Conservation (phyloP, 129 eudicot genomes). For the Tagetes patula region DNA sequence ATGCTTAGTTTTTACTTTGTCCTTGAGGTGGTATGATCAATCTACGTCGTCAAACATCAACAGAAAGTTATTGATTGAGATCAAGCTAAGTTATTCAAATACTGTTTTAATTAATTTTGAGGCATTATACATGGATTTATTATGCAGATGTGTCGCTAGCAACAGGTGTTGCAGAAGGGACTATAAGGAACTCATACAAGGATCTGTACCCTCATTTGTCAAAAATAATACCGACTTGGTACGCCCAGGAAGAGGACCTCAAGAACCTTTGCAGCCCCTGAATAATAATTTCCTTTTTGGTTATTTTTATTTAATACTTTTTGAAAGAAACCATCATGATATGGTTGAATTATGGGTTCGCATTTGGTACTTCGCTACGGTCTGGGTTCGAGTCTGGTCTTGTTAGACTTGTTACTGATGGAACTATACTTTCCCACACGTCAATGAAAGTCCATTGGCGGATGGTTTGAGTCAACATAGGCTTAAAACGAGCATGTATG, state of each 20-base stretch:
- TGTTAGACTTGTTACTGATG: background rate
- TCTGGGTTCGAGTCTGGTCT: background rate
- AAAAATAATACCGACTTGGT: constrained; percentile 69
- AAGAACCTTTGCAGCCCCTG: constrained; percentile 49
- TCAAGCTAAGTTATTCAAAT: background rate
- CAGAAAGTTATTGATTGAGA: background rate
- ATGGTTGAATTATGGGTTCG: background rate
- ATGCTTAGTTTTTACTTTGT: background rate
- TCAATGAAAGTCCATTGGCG: background rate
- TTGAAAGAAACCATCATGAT: background rate
- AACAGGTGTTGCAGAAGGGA: constrained; percentile 70
- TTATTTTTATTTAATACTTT: background rate
- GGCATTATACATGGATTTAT: background rate
- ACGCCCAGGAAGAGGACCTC: constrained; percentile 58
- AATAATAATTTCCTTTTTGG: constrained; percentile 3
- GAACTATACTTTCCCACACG: background rate
- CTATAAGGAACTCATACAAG: constrained; percentile 63
- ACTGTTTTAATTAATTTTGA: constrained; percentile 1
- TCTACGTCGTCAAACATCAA: background rate
- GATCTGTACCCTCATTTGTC: constrained; percentile 62
- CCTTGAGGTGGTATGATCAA: background rate
- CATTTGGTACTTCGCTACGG: background rate
- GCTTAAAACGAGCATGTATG: background rate
- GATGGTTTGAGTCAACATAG: background rate
- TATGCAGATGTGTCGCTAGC: constrained; percentile 60